Percentiles rank a stretch among this genome's conserved stretches.
Evolutionary conservation across 768 basidiomycete species (phyloP).

Genomic region (Tephrocybe sp.): DNA sequence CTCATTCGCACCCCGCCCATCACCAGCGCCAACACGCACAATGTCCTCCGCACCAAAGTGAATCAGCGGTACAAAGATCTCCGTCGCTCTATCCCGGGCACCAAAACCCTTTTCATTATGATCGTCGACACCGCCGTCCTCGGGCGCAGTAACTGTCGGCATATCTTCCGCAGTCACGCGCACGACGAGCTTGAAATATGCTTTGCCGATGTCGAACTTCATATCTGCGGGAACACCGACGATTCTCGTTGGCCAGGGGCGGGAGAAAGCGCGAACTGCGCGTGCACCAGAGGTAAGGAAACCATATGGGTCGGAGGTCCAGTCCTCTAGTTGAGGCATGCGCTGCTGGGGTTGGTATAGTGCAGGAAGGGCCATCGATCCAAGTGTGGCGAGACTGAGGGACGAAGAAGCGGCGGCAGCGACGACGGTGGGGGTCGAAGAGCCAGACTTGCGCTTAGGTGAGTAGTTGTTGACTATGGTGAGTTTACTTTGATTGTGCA

Average conservation of each 20-base stretch:
- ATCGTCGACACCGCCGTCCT: conserved; percentile 26
- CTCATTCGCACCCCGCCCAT: conserved; percentile 1
- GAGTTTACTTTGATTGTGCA: conserved; percentile 25
- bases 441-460: conserved; percentile 4
- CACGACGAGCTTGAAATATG: conserved; percentile 68
- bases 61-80: conserved; percentile 87
- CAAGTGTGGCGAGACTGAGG: conserved; percentile 24
- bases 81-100: conserved; percentile 58
- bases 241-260: conserved; percentile 77
- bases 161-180: conserved; percentile 59
- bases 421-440: conserved; percentile 9
- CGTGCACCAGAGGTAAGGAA: conserved; percentile 86
- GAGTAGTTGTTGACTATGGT: not conserved
- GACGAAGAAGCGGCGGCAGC: conserved; percentile 23
- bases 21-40: conserved; percentile 1
- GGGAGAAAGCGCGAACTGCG: conserved; percentile 78
- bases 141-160: conserved; percentile 13
- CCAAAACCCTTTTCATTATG: conserved; percentile 8
- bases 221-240: conserved; percentile 68
- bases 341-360: not conserved
- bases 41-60: conserved; percentile 64
- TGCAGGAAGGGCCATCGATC: conserved; percentile 4
- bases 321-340: conserved; percentile 24
- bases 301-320: conserved; percentile 52
- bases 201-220: conserved; percentile 72